Evolutionary conservation across 495 filamentous ascomycete species (phyloP).

Genomic region (Trichoderma parareesei): DNA sequence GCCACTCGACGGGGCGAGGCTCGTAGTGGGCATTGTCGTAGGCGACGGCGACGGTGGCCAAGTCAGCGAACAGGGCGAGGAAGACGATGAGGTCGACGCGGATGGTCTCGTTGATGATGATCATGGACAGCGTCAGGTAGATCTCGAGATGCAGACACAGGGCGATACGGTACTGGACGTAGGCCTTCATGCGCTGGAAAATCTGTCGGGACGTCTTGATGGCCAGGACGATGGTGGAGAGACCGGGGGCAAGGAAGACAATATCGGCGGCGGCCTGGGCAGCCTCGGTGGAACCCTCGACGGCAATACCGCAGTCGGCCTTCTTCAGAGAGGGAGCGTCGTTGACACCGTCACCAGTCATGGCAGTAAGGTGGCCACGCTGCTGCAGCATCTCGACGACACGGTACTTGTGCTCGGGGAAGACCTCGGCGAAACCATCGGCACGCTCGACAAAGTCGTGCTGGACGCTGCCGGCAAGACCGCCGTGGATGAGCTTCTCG

Average conservation of each 20-base stretch:
- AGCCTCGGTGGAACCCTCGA: slow-evolving; percentile 88
- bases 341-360: slow-evolving; percentile 98
- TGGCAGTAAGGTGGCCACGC: slow-evolving; percentile 90
- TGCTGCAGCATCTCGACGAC: slow-evolving; percentile 96
- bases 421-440: slow-evolving; percentile 92
- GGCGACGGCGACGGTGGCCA: slow-evolving; percentile 85
- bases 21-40: slow-evolving; percentile 90
- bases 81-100: slow-evolving; percentile 84
- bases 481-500: slow-evolving; percentile 71
- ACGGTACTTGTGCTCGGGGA: slow-evolving; percentile 96
- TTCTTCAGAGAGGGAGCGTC: slow-evolving; percentile 95
- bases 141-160: slow-evolving; percentile 83
- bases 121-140: slow-evolving; percentile 85
- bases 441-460: slow-evolving; percentile 92
- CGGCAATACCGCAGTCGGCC: slow-evolving; percentile 88
- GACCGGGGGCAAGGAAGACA: slow-evolving; percentile 83
- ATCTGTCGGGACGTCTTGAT: slow-evolving; percentile 91
- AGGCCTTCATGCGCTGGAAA: slow-evolving; percentile 95
- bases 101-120: slow-evolving; percentile 70
- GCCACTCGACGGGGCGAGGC: slow-evolving; percentile 85
- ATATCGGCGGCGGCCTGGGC: slow-evolving; percentile 90
- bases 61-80: slow-evolving; percentile 90
- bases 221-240: slow-evolving; percentile 86
- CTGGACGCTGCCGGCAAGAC: slow-evolving; percentile 83
- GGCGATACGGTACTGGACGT: slow-evolving; percentile 92